Conservation (phyloP, 2,329 filamentous ascomycete species). For the Colletotrichum gloeosporioides region DNA sequence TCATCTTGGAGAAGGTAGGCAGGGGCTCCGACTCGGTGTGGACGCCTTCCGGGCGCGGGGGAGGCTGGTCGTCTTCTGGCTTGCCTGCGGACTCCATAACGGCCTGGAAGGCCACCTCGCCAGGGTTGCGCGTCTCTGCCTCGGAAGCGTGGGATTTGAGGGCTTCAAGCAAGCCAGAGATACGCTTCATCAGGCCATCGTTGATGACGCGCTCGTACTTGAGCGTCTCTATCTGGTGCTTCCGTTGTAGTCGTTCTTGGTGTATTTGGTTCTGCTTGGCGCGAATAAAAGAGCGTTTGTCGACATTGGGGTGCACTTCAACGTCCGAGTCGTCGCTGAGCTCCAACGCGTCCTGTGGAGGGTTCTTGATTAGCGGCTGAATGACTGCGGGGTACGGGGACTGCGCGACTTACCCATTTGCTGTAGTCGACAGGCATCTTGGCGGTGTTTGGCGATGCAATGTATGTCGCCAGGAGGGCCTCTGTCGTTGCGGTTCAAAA, state of each 20-base stretch:
- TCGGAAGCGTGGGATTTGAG: slow-evolving; percentile 77
- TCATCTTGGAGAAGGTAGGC: slow-evolving; percentile 94
- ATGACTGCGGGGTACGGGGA: neutral
- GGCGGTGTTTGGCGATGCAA: slow-evolving; percentile 22
- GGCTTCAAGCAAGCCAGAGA: slow-evolving; percentile 77
- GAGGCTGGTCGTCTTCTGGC: slow-evolving; percentile 76
- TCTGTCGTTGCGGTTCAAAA: neutral
- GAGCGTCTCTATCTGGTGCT: slow-evolving; percentile 86
- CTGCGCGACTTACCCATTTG: slow-evolving; percentile 64
- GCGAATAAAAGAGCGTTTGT: slow-evolving; percentile 97
- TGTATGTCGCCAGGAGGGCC: neutral
- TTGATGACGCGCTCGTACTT: slow-evolving; percentile 95
- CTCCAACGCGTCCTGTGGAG: slow-evolving; percentile 80
- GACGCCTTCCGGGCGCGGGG: slow-evolving; percentile 78
- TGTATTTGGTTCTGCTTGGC: slow-evolving; percentile 99
- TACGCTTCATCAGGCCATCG: slow-evolving; percentile 84
- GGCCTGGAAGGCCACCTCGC: slow-evolving; percentile 86
- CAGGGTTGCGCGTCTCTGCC: slow-evolving; percentile 69
- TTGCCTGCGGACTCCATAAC: slow-evolving; percentile 83
- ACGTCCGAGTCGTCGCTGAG: slow-evolving; percentile 98
- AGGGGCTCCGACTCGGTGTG: slow-evolving; percentile 75
- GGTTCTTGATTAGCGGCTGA: slow-evolving; percentile 2
- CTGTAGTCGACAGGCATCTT: slow-evolving; percentile 65
- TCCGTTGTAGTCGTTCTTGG: slow-evolving; percentile 83
- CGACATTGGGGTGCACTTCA: slow-evolving; percentile 98